Percentiles rank a stretch among this genome's conserved stretches.
Conservation (phyloP, 2,329 filamentous ascomycete genomes). For the Aquanectria penicillioides region DNA sequence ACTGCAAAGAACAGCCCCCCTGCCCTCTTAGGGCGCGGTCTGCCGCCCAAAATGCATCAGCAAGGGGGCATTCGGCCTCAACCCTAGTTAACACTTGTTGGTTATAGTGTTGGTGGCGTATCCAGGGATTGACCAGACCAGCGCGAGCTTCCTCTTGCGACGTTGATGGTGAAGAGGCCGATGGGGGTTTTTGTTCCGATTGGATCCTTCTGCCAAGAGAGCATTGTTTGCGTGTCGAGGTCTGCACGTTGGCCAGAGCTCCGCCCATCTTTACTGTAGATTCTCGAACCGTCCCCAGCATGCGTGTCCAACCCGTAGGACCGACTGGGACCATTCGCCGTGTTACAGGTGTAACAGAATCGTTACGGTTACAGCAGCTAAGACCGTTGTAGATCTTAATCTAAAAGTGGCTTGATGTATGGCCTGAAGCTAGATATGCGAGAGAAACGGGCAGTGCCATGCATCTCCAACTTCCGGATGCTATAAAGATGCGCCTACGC, state of each 20-base stretch:
- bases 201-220: background rate
- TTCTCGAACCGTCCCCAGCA: background rate
- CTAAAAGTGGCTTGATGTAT: slow-evolving; percentile 4
- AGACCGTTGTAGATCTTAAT: slow-evolving; percentile 17
- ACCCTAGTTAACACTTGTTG: background rate
- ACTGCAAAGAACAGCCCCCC: too few relatives aligned
- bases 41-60: background rate
- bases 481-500: slow-evolving; percentile 11
- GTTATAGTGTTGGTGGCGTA: slow-evolving; percentile 2
- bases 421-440: background rate
- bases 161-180: slow-evolving; percentile 6
- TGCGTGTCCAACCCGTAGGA: background rate
- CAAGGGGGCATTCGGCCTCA: background rate
- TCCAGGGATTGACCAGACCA: background rate
- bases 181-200: slow-evolving; percentile 8
- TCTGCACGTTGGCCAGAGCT: background rate
- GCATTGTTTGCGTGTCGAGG: slow-evolving; percentile 1
- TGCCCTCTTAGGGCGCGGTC: too few relatives aligned
- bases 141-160: background rate
- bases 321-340: background rate
- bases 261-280: background rate
- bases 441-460: background rate
- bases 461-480: background rate
- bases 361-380: slow-evolving; percentile 18
- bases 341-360: slow-evolving; percentile 14